Evolutionary conservation across 2,329 filamentous ascomycete species (phyloP).

Genomic region (Dothidotthia symphoricarpi): DNA sequence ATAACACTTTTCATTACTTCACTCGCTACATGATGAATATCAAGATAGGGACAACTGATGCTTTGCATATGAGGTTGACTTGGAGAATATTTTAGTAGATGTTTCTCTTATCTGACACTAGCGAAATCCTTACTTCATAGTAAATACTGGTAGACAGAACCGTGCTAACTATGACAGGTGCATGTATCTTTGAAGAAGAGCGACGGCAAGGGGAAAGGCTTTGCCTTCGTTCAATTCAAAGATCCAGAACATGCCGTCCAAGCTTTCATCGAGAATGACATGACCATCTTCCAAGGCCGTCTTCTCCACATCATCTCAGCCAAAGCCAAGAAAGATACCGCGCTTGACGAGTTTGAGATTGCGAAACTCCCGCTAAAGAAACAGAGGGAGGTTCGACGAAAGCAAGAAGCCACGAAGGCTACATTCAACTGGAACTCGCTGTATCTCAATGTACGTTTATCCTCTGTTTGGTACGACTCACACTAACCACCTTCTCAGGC

Average conservation of each 20-base stretch:
- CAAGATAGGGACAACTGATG: constrained; percentile 99
- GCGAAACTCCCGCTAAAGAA: constrained; percentile 93
- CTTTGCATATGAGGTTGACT: constrained; percentile 84
- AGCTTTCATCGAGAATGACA: constrained; percentile 78
- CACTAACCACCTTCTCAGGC: constrained; percentile 35
- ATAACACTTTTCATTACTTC: constrained; percentile 17
- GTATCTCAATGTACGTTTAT: constrained; percentile 77
- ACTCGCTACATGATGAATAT: constrained; percentile 73
- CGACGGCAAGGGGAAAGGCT: constrained; percentile 78
- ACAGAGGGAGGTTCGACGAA: constrained; percentile 85
- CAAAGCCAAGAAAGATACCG: constrained; percentile 74
- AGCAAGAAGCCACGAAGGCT: constrained; percentile 71
- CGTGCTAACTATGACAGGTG: constrained; percentile 59
- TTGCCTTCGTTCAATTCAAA: constrained; percentile 79
- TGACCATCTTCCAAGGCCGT: constrained; percentile 86
- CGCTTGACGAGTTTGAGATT: constrained; percentile 82
- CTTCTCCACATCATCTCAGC: constrained; percentile 87
- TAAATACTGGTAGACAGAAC: neutral
- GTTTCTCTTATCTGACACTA: constrained; percentile 81
- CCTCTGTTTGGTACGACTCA: neutral
- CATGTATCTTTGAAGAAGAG: constrained; percentile 75
- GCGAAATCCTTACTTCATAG: constrained; percentile 7
- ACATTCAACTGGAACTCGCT: constrained; percentile 98
- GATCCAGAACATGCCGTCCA: constrained; percentile 70
- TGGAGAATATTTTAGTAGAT: constrained; percentile 99